phyloP scores from a whole-genome alignment of 2,329 filamentous ascomycete species.

The Furcasterigmium sp. region DNA sequence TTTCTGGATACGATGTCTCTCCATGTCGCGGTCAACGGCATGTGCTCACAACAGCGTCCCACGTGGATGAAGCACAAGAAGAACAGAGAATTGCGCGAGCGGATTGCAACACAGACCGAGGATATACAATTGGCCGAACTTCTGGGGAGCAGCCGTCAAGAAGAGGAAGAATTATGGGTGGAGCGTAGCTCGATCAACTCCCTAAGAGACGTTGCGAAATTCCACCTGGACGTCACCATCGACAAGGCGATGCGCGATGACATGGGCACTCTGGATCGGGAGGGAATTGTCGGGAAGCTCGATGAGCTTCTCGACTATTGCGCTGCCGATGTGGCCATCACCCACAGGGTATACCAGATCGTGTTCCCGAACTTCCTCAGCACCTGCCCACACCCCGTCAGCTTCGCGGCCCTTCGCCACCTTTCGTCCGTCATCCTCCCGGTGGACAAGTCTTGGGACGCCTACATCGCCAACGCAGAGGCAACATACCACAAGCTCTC shows the following conservation, averaged over 20 bases:
- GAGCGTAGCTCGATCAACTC: slow-evolving; percentile 94
- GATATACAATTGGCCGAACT: slow-evolving; percentile 67
- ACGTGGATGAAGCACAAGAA: slow-evolving; percentile 98
- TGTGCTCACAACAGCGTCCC: slow-evolving; percentile 94
- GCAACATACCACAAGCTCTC: slow-evolving; percentile 74
- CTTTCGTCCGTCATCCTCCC: slow-evolving; percentile 91
- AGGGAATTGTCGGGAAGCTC: slow-evolving; percentile 64
- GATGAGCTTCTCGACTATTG: slow-evolving; percentile 90
- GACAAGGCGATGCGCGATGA: slow-evolving; percentile 85
- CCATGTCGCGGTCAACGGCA: slow-evolving; percentile 95
- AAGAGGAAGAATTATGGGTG: slow-evolving; percentile 95
- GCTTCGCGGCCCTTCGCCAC: slow-evolving; percentile 88
- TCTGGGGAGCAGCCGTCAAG: slow-evolving; percentile 65
- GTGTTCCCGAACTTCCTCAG: slow-evolving; percentile 87
- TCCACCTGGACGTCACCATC: slow-evolving; percentile 86
- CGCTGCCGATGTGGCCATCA: slow-evolving; percentile 87
- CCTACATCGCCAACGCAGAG: slow-evolving; percentile 80
- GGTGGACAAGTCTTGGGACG: slow-evolving; percentile 81
- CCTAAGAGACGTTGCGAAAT: slow-evolving; percentile 89
- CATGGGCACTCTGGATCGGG: slow-evolving; percentile 75
- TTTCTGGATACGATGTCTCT: slow-evolving; percentile 98
- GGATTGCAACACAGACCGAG: slow-evolving; percentile 65
- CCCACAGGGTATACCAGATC: slow-evolving; percentile 88
- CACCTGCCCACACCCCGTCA: slow-evolving; percentile 93
- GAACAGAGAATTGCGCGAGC: slow-evolving; percentile 76